Base-by-base conservation (phyloP, 306 rosid species). In the Casuarina glauca region DNA sequence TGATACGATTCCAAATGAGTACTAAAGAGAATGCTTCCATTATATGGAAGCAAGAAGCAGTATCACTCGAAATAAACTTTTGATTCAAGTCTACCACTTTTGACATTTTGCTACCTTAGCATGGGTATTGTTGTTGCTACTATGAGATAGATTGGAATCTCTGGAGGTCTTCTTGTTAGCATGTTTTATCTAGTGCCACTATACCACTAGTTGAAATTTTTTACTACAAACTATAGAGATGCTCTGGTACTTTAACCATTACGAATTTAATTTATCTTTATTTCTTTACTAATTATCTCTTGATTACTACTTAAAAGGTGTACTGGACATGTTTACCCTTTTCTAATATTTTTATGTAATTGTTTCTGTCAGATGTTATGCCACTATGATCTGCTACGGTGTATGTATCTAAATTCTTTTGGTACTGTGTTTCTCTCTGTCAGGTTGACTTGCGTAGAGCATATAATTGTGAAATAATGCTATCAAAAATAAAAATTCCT, bases 381-480 rank as follows among this genome's bases (percentile, higher is more conserved):
- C 41, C 57, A 9, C 42, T 42, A 32, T 42, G 49, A 66, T 66
- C 71, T 12, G 50, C 42, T 66, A 17, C 17, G 4, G 6, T 38
- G 53, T n/a, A 62, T 70, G 17, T 51, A 43, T 57, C 35, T 36
- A 51, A 48, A 32, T 10, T 69, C 6, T 39, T 51, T 35, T 16
- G 63, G 15, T 80, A n/a, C 64, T 58, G 38, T 75, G 39, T 78
- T 52, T 80, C 51, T 62, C 48, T 83, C 72, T 82, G 60, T 69
- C 84, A 88, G 91, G 79, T 88, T 53, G 91, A 88, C 82, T 74
- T 88, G 83, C 89, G 91, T 15, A 79, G 91, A 81, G 91, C 91
- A 46, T 88, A 88, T 72, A 88, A 88, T 73, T 88, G 88, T 70
- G 91, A 88, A 78, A 88, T 88, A 73, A 88, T 88, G 91, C 89